Percentiles rank a stretch among this genome's conserved stretches.
Evolutionary conservation across 2,329 filamentous ascomycete genomes (phyloP).

Genomic region (Ophiostoma sp.): DNA sequence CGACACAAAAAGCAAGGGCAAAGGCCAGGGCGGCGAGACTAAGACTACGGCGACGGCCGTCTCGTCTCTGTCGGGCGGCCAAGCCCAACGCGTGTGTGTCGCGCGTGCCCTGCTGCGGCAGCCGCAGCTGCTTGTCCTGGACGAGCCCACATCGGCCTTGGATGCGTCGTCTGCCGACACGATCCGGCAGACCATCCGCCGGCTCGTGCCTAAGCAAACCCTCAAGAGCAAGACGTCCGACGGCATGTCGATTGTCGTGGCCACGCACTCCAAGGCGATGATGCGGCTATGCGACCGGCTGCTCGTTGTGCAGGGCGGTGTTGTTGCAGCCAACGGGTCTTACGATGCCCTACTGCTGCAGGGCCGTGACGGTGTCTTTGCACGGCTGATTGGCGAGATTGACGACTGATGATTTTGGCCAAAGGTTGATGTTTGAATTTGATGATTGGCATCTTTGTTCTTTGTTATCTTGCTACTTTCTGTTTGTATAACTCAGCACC

Average conservation of each 20-base stretch:
- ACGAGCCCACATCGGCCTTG: constrained; percentile 74
- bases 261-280: constrained; percentile 81
- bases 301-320: constrained; percentile 63
- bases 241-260: constrained; percentile 66
- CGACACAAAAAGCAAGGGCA: not conserved
- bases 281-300: constrained; percentile 74
- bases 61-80: constrained; percentile 67
- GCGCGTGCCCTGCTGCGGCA: constrained; percentile 69
- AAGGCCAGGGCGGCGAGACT: not conserved
- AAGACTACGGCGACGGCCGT: not conserved
- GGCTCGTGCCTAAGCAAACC: not conserved
- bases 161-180: constrained; percentile 62
- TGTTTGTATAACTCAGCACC: not conserved
- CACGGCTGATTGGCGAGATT: constrained; percentile 41
- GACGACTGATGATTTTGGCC: constrained; percentile 19
- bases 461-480: not conserved
- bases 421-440: not conserved
- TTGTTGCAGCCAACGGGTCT: constrained; percentile 61
- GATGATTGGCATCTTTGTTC: not conserved
- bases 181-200: constrained; percentile 46
- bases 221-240: not conserved
- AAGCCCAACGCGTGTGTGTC: constrained; percentile 75
- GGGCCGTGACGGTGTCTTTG: constrained; percentile 39
- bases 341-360: constrained; percentile 53
- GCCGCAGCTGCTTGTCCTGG: constrained; percentile 70